Evolutionary conservation across 495 filamentous ascomycete genomes (phyloP), one percentile per base, ranked within the genome.

Genomic region (Chaetomium fimeti): DNA sequence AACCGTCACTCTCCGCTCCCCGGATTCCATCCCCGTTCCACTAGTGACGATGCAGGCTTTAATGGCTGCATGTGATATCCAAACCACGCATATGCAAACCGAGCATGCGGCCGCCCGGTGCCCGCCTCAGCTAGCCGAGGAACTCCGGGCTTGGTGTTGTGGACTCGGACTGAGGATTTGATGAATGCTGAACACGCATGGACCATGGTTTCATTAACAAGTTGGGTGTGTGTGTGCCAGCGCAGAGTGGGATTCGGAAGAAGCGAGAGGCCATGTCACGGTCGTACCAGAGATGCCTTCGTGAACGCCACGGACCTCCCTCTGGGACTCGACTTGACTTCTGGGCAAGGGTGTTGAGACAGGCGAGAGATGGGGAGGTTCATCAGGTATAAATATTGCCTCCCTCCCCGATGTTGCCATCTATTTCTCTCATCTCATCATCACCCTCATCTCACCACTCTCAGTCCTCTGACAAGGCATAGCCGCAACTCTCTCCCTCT

Each of bases 21-120:
- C 49, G 32, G 49, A 22, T 53, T 11, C 25, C 22, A 20, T 24
- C 36, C 49, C 24, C 49, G 48, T 25, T 22, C 29, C n/a, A 27
- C 28, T 52, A 52, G 48, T 11, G 0, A 40, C 2, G 13, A 11
- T 6, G 32, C 15, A 42, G 13, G 12, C 27, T 8, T 2, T 36
- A n/a, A 48, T 47, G 52, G 61, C 61, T 66, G 63, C 63, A 66
- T 66, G 63, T 61, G 63, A 56, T 66, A 66, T 61, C 5, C 42
- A 42, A 60, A n/a, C 8, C 38, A 0, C 58, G 58, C 63, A 66
- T 57, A 56, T 55, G 38, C 32, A 54, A 40, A 20, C 58, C 13
- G 16, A 27, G 40, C 27, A 25, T 27, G 40, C 25, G 12, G 24
- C 15, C 28, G 40, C 28, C 15, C 15, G 16, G 29, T 51, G 28